Evolutionary conservation across 306 rosid species (phyloP).

Genomic region (Acacia confusa): DNA sequence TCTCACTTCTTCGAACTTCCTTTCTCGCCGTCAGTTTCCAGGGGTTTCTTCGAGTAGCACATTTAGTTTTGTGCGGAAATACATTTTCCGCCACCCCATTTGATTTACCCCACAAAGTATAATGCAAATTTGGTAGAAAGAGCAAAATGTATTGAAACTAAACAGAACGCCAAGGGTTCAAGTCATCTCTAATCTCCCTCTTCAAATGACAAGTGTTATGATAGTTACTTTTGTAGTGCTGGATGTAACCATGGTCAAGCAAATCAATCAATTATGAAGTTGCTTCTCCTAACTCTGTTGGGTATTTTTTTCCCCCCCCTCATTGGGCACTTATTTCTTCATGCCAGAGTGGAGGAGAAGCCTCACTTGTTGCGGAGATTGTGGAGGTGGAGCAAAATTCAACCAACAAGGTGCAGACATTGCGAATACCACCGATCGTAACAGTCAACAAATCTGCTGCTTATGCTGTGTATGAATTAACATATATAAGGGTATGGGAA

Average conservation of each 20-base stretch:
- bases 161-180: neutral
- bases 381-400: slow-evolving; percentile 93
- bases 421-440: slow-evolving; percentile 68
- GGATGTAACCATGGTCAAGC: neutral
- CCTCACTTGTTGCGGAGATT: slow-evolving; percentile 81
- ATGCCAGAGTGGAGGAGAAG: slow-evolving; percentile 80
- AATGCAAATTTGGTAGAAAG: neutral
- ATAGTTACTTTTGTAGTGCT: neutral
- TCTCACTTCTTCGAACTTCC: neutral
- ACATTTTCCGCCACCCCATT: neutral
- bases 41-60: neutral
- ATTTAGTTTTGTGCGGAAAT: neutral
- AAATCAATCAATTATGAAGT: neutral
- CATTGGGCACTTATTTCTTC: neutral
- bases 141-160: neutral
- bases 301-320: too few relatives aligned
- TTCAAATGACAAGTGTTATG: neutral
- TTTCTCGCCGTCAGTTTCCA: neutral
- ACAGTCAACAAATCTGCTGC: slow-evolving; percentile 79
- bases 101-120: neutral
- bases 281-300: neutral
- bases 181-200: too few relatives aligned
- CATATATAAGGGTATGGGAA: slow-evolving; percentile 62
- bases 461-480: slow-evolving; percentile 72
- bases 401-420: slow-evolving; percentile 73